phyloP scores from a whole-genome alignment of 352 stramenopile genomes.

The Phytopythium ostracodes region DNA sequence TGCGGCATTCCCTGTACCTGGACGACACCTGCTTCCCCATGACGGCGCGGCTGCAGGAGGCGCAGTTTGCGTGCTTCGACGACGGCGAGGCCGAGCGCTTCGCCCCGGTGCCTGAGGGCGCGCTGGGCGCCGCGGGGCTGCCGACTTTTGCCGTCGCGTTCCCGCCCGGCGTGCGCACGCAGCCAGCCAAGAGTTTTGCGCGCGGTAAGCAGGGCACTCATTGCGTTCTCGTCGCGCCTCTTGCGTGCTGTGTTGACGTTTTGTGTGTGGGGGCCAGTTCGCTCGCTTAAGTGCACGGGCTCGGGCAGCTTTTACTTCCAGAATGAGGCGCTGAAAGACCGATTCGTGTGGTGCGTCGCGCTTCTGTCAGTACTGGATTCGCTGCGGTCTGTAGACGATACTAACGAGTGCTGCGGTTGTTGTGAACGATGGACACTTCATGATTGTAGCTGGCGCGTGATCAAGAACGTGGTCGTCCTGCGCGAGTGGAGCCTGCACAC shows the following conservation, averaged over 20 bases:
- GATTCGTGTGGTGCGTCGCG: slow-evolving; percentile 47
- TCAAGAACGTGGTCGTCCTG: slow-evolving; percentile 70
- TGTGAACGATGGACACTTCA: neutral
- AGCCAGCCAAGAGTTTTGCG: slow-evolving; percentile 54
- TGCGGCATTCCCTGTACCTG: no score
- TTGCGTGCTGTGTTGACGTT: no score
- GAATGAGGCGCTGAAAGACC: slow-evolving; percentile 57
- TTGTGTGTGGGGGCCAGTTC: no score
- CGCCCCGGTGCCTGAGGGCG: neutral
- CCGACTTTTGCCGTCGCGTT: slow-evolving; percentile 31
- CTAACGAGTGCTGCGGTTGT: neutral
- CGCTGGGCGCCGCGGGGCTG: slow-evolving; percentile 8
- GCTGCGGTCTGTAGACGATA: no score
- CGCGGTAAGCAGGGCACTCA: slow-evolving; percentile 24
- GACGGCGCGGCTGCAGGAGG: slow-evolving; percentile 52
- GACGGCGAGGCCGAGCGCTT: slow-evolving; percentile 31
- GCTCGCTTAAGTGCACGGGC: slow-evolving; percentile 57
- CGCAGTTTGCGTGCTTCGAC: slow-evolving; percentile 72
- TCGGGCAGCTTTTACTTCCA: slow-evolving; percentile 75
- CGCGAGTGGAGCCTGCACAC: slow-evolving; percentile 71
- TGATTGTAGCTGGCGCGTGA: slow-evolving; percentile 48
- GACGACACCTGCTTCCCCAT: slow-evolving; percentile 6
- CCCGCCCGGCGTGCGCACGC: slow-evolving; percentile 23
- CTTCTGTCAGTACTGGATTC: no score
- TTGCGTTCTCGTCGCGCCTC: no score